A percentile compares a stretch with the other conserved stretches of the same genome.
phyloP scores from a whole-genome alignment of 2,329 filamentous ascomycete genomes.

The Tolypocladium ovalisporum region DNA sequence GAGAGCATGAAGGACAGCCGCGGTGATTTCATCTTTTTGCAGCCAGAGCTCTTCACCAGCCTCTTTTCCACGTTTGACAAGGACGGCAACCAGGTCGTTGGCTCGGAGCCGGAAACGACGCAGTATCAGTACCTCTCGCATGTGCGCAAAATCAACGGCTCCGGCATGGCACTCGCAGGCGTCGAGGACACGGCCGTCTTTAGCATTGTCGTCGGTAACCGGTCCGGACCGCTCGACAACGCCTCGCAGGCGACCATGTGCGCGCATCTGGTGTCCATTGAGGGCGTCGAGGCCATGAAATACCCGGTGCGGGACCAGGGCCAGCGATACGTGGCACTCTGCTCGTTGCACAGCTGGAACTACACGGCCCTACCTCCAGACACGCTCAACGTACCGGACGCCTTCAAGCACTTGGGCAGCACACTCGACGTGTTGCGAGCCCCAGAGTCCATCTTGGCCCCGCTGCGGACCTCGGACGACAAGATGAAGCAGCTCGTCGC shows the following conservation, averaged over 20 bases:
- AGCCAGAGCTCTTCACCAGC: conserved; percentile 12
- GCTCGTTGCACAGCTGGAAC: conserved; percentile 27
- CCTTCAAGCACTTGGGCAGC: conserved; percentile 15
- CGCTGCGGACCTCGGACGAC: background rate
- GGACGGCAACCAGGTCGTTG: background rate
- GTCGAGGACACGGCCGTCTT: conserved; percentile 21
- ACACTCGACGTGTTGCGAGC: conserved; percentile 5
- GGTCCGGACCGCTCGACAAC: conserved; percentile 20
- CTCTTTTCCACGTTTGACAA: conserved; percentile 11
- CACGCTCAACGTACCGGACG: conserved; percentile 20
- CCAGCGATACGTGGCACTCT: conserved; percentile 17
- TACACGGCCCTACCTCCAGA: conserved; percentile 24
- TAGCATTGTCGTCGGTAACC: conserved; percentile 21
- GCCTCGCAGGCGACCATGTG: conserved; percentile 13
- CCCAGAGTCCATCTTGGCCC: background rate
- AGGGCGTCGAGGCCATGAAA: conserved; percentile 20
- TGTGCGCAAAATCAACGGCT: conserved; percentile 25
- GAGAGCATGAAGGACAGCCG: background rate
- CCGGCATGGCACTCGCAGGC: conserved; percentile 24
- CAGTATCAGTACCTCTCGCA: conserved; percentile 25
- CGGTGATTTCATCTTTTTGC: conserved; percentile 19
- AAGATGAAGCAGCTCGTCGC: conserved; percentile 2
- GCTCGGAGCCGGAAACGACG: conserved; percentile 6
- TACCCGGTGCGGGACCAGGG: background rate
- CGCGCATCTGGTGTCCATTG: conserved; percentile 26